Evolutionary conservation across 805 yeast species (phyloP).

Genomic region (Schwanniomyces pseudopolymorphus): DNA sequence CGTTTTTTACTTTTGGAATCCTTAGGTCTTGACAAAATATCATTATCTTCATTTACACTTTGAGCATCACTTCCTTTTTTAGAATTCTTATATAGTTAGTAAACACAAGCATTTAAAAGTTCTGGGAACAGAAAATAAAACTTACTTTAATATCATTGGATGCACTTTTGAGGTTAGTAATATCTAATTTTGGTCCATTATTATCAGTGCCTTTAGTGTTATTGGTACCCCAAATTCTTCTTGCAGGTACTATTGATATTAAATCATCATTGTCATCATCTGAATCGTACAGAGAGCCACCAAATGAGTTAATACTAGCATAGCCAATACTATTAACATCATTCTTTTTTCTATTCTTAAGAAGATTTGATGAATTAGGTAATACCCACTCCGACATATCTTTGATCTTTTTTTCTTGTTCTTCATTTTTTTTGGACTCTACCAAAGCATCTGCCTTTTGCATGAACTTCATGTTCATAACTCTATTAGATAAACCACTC

Average conservation of each 20-base stretch:
- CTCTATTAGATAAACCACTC: constrained; percentile 57
- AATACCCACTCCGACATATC: constrained; percentile 56
- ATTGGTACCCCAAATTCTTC: constrained; percentile 17
- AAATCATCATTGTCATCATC: constrained; percentile 7
- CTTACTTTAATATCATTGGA: not conserved
- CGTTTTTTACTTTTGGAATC: not conserved
- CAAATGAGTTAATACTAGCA: constrained; percentile 35
- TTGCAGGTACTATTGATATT: constrained; percentile 3
- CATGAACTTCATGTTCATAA: constrained; percentile 79
- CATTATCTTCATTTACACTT: not conserved
- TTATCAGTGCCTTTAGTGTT: not conserved
- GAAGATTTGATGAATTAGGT: constrained; percentile 27
- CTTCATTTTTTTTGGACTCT: constrained; percentile 32
- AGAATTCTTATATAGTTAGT: not conserved
- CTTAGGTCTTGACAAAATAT: not conserved
- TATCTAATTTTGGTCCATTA: constrained; percentile 2
- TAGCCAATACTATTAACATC: constrained; percentile 38
- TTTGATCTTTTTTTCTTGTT: constrained; percentile 34
- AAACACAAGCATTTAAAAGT: not conserved
- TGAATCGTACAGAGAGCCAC: constrained; percentile 12
- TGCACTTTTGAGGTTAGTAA: constrained; percentile 7
- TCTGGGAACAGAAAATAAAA: not conserved
- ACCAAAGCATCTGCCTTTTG: constrained; percentile 39
- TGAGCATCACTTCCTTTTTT: not conserved
- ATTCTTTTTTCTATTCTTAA: constrained; percentile 22